phyloP scores from a whole-genome alignment of 345 rosid species.

The Kernera saxatilis region DNA sequence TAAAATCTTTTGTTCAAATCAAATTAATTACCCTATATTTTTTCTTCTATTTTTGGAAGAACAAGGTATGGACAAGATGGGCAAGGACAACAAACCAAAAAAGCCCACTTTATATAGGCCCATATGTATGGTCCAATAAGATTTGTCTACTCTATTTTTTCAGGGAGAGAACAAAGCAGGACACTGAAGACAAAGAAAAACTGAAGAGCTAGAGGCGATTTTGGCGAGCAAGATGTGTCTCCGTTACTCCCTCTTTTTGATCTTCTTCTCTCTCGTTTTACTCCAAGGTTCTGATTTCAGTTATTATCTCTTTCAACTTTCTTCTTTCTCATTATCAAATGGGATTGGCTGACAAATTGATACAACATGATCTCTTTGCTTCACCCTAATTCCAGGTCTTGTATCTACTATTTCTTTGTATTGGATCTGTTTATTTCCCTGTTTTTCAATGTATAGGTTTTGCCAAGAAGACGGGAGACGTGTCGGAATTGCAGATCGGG shows the following conservation, averaged over 20 bases:
- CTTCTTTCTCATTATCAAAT: background rate
- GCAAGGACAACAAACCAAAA: background rate
- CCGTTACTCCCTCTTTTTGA: constrained; percentile 12
- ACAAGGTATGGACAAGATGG: background rate
- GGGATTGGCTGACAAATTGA: background rate
- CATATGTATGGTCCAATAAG: background rate
- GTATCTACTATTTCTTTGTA: background rate
- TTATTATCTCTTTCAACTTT: background rate
- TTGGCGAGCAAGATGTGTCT: constrained; percentile 17
- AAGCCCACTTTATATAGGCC: background rate
- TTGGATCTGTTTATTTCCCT: constrained; percentile 4
- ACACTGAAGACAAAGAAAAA: background rate
- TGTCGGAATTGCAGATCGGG: constrained; percentile 87
- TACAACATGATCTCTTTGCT: background rate
- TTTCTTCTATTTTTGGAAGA: background rate
- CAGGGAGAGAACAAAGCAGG: background rate
- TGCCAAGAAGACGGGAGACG: constrained; percentile 65
- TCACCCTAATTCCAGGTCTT: background rate
- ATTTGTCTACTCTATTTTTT: background rate
- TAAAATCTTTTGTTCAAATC: too few relatives aligned
- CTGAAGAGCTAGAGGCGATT: background rate
- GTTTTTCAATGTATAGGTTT: constrained; percentile 31
- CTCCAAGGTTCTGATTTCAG: constrained; percentile 15
- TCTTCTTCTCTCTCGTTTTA: constrained; percentile 6
- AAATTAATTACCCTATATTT: too few relatives aligned